Evolutionary conservation across 225 moss, liverwort and hornwort genomes (phyloP), one percentile per base, ranked within the genome.

Genomic region (Straminergon stramineum): DNA sequence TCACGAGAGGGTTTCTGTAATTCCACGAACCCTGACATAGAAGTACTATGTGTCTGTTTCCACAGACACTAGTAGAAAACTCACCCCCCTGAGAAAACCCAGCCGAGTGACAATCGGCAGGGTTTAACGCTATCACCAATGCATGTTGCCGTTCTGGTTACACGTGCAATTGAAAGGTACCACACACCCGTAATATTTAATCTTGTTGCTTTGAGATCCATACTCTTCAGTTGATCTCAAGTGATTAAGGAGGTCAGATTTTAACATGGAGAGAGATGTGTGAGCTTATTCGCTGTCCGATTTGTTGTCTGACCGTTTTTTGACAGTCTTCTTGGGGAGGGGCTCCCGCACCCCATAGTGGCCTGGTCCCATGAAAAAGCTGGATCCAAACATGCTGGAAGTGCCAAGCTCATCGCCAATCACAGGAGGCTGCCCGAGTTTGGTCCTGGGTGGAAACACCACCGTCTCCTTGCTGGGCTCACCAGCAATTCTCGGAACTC

Each of bases 351-450:
- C 87, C 19, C 93, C 93, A 48, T 92, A 71, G 83, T 93, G 93
- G 52, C 92, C 85, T 41, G 91, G 76, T 82, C 85, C 89, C 92
- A 93, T 92, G 89, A 93, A 93, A 77, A 90, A 93, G 90, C 93
- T 93, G 64, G 93, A 93, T 23, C 93, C 93, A 61, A 89, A 89
- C 85, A 82, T 92, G 85, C 93, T 92, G 82, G 89, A 70, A 77
- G 92, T 92, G 60, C 93, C 92, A 26, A 90, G 62, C 24, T 79
- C 90, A 61, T 93, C 93, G n/a, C 93, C 92, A 48, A 93, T 92
- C 87, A 85, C 82, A 45, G 89, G 93, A 85, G 90, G 70, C 65
- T 43, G 87, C 70, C 91, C 91, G 58, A 90, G 57, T 66, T 91
- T 90, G 89, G 84, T 90, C 79, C 83, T 77, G 13, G 66, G 52